Evolutionary conservation across 768 basidiomycete species (phyloP).

Genomic region (Suillus hirtellus): DNA sequence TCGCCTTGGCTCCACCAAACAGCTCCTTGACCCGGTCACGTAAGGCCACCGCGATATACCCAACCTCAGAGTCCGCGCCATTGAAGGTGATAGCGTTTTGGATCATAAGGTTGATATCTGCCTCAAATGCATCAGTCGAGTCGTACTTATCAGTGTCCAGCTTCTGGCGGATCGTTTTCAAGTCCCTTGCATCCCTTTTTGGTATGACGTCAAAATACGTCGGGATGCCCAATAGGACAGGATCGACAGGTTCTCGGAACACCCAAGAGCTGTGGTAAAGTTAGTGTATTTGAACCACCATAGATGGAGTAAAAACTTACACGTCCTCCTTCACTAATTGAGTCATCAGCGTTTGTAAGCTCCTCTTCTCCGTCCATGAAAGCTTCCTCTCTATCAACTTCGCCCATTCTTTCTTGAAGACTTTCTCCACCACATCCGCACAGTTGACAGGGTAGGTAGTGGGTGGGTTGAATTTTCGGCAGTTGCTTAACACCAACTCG

Average conservation of each 20-base stretch:
- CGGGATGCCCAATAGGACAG: constrained; percentile 77
- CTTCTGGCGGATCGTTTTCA: constrained; percentile 77
- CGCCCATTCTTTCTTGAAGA: constrained; percentile 85
- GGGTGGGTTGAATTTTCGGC: constrained; percentile 89
- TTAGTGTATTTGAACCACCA: constrained; percentile 7
- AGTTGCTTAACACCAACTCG: constrained; percentile 84
- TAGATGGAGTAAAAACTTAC: constrained; percentile 40
- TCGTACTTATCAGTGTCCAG: constrained; percentile 84
- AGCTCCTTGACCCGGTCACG: constrained; percentile 56
- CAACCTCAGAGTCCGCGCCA: constrained; percentile 78
- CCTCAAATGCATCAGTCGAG: constrained; percentile 73
- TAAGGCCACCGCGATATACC: constrained; percentile 52
- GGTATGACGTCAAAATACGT: constrained; percentile 87
- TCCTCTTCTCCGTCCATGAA: constrained; percentile 76
- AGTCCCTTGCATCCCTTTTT: constrained; percentile 82
- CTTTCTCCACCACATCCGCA: constrained; percentile 72
- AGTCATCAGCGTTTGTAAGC: constrained; percentile 68
- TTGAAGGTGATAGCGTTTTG: constrained; percentile 91
- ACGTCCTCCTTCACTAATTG: constrained; percentile 66
- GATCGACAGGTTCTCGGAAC: constrained; percentile 88
- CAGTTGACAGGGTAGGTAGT: constrained; percentile 71
- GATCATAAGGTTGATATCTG: constrained; percentile 86
- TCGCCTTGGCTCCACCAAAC: constrained; percentile 41
- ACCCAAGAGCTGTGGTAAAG: constrained; percentile 58
- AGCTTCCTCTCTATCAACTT: constrained; percentile 74